Evolutionary conservation across 208 protist genomes (phyloP), one percentile per base, ranked within the genome.

Genomic region (Leptomonas seymouri): DNA sequence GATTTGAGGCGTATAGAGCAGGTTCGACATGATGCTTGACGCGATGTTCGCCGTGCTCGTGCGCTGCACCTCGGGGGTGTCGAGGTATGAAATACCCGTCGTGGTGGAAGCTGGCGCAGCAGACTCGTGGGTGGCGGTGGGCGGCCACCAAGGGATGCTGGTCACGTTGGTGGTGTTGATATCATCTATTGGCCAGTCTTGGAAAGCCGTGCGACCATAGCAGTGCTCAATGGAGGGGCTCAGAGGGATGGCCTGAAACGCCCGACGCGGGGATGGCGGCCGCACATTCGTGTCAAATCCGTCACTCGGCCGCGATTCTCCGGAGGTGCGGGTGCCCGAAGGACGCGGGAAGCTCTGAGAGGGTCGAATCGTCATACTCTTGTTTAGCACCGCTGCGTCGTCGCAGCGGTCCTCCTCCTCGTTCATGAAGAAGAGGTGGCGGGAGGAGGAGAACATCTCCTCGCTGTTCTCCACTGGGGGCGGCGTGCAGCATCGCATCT

Each of bases 1-100:
- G 8, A 85, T 69, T 59, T 93, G 84, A 7, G 90, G 90, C 16
- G 90, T 95, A 61, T 71, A 92, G 41, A 93, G 71, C 14, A 84
- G 61, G 28, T 55, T 63, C 58, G 53, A 31, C 44, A 55, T 50
- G 8, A 42, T 68, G 8, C 15, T 58, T 20, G 72, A 53, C 28
- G 60, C 21, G 31, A n/a, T 31, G 30, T 28, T 41, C 42, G 51
- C 23, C 50, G 65, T 34, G 25, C 39, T 55, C 15, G 49, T 50
- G 21, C 76, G 74, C 48, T 82, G 66, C 27, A 71, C 67, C 61
- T 80, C 73, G 1, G 82, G 78, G n/a, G 82, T 81, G 59, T 80
- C 56, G 15, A 81, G 67, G 50, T 61, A 58, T 3, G 44, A 30
- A 7, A 18, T 60, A n/a, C 15, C 15, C 4, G 25, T 16, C n/a